A percentile compares a stretch with the other conserved stretches of the same genome.
phyloP scores from a whole-genome alignment of 805 yeast species.

The Pichia eremophila region DNA sequence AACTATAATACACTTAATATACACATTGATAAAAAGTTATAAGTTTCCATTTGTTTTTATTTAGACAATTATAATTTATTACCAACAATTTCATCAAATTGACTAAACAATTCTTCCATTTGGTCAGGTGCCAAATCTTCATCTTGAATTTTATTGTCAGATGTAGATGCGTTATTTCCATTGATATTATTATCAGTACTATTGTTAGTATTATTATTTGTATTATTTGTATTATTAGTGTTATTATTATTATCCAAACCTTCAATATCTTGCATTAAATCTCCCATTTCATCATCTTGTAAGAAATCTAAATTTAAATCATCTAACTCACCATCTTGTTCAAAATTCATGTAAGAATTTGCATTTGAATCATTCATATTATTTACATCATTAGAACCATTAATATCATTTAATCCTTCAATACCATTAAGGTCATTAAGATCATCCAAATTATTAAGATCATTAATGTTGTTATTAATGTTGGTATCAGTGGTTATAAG shows the following conservation, averaged over 20 bases:
- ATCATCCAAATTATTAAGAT: too few relatives aligned
- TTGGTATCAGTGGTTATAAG: background rate
- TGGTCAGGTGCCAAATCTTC: constrained; percentile 23
- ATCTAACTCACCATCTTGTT: constrained; percentile 14
- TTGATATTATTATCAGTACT: background rate
- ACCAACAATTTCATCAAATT: constrained; percentile 24
- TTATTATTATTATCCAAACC: constrained; percentile 5
- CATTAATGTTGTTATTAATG: background rate
- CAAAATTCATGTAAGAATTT: constrained; percentile 4
- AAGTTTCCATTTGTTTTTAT: background rate
- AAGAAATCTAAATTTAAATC: constrained; percentile 22
- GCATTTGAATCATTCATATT: background rate
- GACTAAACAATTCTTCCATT: constrained; percentile 25
- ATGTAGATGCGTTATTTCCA: too few relatives aligned
- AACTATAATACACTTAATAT: background rate
- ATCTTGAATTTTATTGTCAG: constrained; percentile 1
- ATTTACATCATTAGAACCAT: too few relatives aligned
- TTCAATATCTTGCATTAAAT: constrained; percentile 6
- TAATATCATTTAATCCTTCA: too few relatives aligned
- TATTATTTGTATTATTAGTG: too few relatives aligned
- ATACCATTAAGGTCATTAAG: too few relatives aligned
- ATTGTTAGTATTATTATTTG: background rate
- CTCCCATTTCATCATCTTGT: constrained; percentile 9
- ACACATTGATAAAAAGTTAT: background rate
- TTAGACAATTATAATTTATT: constrained; percentile 9